phyloP scores from a whole-genome alignment of 352 stramenopile genomes.

The Phytophthora vignae region DNA sequence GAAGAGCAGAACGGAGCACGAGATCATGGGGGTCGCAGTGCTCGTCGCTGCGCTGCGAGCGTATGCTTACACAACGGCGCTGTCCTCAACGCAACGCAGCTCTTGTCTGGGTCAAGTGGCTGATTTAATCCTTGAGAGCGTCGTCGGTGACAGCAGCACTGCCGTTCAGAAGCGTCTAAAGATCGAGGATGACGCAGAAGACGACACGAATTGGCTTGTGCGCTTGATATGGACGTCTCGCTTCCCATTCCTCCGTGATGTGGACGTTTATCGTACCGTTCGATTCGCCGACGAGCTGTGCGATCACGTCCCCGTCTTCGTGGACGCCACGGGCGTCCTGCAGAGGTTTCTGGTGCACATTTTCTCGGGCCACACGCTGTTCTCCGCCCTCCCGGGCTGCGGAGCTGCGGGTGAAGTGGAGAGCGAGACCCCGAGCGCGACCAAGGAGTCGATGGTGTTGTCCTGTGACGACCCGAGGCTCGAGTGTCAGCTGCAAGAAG shows the following conservation, averaged over 20 bases:
- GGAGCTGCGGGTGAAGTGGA: slow-evolving; percentile 17
- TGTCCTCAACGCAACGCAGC: background rate
- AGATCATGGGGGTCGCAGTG: slow-evolving; percentile 4
- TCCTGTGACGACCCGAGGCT: slow-evolving; percentile 40
- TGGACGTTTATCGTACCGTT: slow-evolving; percentile 21
- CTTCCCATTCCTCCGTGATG: slow-evolving; percentile 47
- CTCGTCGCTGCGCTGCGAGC: slow-evolving; percentile 8
- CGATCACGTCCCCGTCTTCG: slow-evolving; percentile 52
- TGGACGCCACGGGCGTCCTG: slow-evolving; percentile 48
- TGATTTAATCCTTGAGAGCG: slow-evolving; percentile 4
- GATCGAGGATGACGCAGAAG: background rate
- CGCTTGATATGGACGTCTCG: slow-evolving; percentile 45
- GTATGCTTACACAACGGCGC: slow-evolving; percentile 17
- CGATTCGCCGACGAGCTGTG: slow-evolving; percentile 37
- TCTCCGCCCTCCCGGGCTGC: slow-evolving; percentile 30
- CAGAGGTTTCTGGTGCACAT: slow-evolving; percentile 60
- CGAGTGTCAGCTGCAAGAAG: slow-evolving; percentile 39
- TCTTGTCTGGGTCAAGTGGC: slow-evolving; percentile 6
- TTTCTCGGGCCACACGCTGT: slow-evolving; percentile 54
- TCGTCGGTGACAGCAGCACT: background rate
- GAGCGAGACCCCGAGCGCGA: slow-evolving; percentile 24
- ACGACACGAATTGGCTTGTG: slow-evolving; percentile 7
- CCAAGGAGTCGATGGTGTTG: slow-evolving; percentile 40
- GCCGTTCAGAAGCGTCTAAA: background rate
- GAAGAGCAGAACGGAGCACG: slow-evolving; percentile 6